These are phyloP conservation scores for Cnidoscolus chayamansa DNA, from an alignment of 441 rosid species.

Conservation along the genomic window DNA sequence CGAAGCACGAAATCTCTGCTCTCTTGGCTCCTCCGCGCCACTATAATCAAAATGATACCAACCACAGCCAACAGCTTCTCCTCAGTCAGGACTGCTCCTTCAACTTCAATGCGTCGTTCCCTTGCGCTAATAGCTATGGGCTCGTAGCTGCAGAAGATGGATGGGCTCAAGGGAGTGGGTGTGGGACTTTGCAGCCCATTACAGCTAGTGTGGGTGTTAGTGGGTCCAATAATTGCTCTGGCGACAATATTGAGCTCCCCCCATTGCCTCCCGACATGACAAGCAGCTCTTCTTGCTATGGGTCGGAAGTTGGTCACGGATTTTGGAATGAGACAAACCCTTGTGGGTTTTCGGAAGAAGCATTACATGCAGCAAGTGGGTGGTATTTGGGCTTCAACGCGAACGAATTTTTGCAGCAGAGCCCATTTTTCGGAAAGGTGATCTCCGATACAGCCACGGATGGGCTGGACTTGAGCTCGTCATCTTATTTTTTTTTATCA, in stretches of 20 bases:
- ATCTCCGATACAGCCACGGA: not conserved
- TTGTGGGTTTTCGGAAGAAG: conserved; percentile 25
- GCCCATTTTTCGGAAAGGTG: conserved; percentile 25
- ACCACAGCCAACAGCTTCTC: conserved; percentile 24
- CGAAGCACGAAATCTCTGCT: conserved; percentile 43
- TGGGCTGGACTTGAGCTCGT: conserved; percentile 42
- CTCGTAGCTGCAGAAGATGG: not conserved
- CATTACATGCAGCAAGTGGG: conserved; percentile 12
- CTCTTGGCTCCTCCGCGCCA: conserved; percentile 32
- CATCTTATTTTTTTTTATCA: conserved; percentile 35
- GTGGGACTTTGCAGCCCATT: conserved; percentile 34
- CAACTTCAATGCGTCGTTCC: not conserved
- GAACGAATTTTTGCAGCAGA: conserved; percentile 28
- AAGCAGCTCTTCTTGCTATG: conserved; percentile 31
- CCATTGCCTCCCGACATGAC: conserved; percentile 71
- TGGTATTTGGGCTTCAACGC: conserved; percentile 27
- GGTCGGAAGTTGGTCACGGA: conserved; percentile 34
- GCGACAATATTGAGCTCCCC: conserved; percentile 53
- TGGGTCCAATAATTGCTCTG: conserved; percentile 9
- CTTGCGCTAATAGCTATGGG: not conserved
- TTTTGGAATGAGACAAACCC: conserved; percentile 36
- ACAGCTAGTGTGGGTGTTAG: conserved; percentile 17
- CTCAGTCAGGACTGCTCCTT: conserved; percentile 26
- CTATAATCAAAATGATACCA: conserved; percentile 21
- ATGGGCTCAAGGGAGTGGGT: not conserved